Evolutionary conservation across 2,329 filamentous ascomycete genomes (phyloP).

Genomic region (Epichloe gansuensis): DNA sequence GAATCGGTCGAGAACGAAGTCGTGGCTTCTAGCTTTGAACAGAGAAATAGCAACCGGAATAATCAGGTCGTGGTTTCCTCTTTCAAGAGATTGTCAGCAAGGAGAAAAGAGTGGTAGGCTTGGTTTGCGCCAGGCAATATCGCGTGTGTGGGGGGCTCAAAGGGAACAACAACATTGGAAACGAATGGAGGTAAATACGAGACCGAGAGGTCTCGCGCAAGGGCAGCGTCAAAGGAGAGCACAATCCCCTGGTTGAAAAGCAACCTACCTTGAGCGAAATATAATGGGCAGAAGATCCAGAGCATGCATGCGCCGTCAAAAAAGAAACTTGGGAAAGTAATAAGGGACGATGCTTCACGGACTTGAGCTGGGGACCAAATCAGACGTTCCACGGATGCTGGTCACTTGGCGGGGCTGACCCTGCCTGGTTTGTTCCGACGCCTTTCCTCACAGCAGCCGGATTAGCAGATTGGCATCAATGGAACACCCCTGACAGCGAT

Average conservation of each 20-base stretch:
- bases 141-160: background rate
- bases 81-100: background rate
- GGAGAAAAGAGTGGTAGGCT: background rate
- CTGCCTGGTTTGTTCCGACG: too few species aligned
- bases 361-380: background rate
- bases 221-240: background rate
- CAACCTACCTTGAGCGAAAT: background rate
- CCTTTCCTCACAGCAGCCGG: too few species aligned
- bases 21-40: background rate
- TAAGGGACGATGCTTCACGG: background rate
- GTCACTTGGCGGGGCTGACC: background rate
- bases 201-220: background rate
- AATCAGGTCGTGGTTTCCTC: background rate
- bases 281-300: background rate
- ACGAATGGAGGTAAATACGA: background rate
- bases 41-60: background rate
- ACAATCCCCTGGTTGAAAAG: background rate
- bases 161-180: background rate
- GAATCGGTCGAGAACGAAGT: conserved; percentile 1
- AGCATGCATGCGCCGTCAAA: background rate
- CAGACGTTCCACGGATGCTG: background rate
- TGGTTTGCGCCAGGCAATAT: background rate
- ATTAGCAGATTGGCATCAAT: too few species aligned
- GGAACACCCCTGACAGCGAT: background rate
- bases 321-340: background rate